Evolutionary conservation across 2,329 filamentous ascomycete species (phyloP).

Genomic region (Monosporascus sp.): DNA sequence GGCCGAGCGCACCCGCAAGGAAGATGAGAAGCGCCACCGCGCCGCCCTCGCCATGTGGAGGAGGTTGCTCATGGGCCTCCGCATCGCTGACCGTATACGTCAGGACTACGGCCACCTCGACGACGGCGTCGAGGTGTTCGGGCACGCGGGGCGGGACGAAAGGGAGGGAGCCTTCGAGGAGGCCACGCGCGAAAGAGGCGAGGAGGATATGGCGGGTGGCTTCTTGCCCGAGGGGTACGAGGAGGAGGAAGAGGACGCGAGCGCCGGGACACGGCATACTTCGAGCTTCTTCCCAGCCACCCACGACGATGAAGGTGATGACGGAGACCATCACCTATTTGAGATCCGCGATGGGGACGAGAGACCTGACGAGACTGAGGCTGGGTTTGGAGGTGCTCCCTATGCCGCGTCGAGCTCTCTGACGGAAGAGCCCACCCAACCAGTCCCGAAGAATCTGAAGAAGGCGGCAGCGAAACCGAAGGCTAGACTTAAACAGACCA

Average conservation of each 20-base stretch:
- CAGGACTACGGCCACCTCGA: constrained; percentile 68
- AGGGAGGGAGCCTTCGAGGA: constrained; percentile 9
- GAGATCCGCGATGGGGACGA: not conserved
- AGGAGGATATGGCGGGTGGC: constrained; percentile 52
- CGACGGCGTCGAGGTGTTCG: constrained; percentile 49
- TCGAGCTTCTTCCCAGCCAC: constrained; percentile 46
- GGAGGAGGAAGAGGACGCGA: constrained; percentile 36
- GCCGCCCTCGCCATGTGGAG: constrained; percentile 73
- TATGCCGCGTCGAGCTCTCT: not conserved
- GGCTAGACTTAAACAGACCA: constrained; percentile 6
- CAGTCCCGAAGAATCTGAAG: not conserved
- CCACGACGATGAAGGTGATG: constrained; percentile 35
- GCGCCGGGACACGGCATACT: constrained; percentile 20
- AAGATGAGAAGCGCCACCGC: constrained; percentile 77
- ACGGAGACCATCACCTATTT: not conserved
- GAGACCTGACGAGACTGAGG: not conserved
- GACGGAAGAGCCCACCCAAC: not conserved
- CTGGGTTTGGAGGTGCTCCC: not conserved
- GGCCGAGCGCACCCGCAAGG: constrained; percentile 68
- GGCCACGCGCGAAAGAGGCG: constrained; percentile 17
- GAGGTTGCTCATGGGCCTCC: constrained; percentile 79
- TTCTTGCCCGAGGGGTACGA: constrained; percentile 56
- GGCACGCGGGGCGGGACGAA: constrained; percentile 37
- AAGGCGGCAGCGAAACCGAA: constrained; percentile 7
- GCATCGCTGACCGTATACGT: constrained; percentile 72